Base-by-base conservation (phyloP, 2,329 filamentous ascomycete genomes). In the Aaosphaeria pasadenensis region DNA sequence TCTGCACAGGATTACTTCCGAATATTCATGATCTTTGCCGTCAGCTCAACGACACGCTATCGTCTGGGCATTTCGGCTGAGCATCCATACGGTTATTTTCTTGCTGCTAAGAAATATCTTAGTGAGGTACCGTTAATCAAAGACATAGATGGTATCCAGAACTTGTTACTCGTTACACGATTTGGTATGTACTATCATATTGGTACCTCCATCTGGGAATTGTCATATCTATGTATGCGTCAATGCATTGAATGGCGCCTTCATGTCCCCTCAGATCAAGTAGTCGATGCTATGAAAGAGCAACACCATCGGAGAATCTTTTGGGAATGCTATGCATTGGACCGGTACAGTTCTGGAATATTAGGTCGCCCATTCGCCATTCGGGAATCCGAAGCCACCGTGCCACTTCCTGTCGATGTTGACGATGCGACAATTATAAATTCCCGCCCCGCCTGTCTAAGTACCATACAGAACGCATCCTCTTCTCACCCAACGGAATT, bases 251-350 rank as follows among this genome's bases (percentile, higher is more conserved):
- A 74, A 42, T 60, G 69, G 52, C 64, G 64, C 6, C 57, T 74
- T 1, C 69, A 73, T 48, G 47, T 50, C 5, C 48, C 43, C 11
- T 50, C 53, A 6, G 32, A 43, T 2, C 43, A 44, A 2, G 30
- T 32, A 3, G 43, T 50, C 0, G 46, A 52, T 4, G 54, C 62
- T 0, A 32, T 73, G 5, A 52, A 67, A 7, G 67, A 72, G 30
- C 72, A 75, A 40, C 59, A 70, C 11, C 62, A 59, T 32, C 63
- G 72, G 1, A 58, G 73, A 1, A 66, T 76, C 1, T 77, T 76
- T 51, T 76, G 74, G 74, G 63, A 73, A 36, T 73, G 70, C 51
- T 76, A 76, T 44, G 62, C 74, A n/a, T 68, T 75, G 11, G 73
- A 75, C 47, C 59, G 73, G 13, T 75, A 76, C 39, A 75, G 69